A percentile compares a stretch with the other conserved stretches of the same genome.
Conservation (phyloP, 1,284 basidiomycete species). For the Athelia psychrophila region DNA sequence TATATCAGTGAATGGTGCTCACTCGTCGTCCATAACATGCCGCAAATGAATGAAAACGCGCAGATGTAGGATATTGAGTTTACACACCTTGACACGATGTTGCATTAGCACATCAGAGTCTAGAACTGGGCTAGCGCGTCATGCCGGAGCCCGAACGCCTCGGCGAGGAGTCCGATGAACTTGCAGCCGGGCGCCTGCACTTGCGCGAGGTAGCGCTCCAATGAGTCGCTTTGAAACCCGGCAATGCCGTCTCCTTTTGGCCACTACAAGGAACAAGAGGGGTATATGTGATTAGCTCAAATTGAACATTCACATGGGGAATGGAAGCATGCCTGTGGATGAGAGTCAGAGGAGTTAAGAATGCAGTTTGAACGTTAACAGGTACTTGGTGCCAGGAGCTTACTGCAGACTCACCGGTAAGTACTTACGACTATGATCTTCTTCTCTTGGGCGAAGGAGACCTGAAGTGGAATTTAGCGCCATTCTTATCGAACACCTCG, state of each 20-base stretch:
- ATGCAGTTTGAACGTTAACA: conserved; percentile 4
- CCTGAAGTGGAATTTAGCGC: conserved; percentile 47
- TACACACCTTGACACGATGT: conserved; percentile 51
- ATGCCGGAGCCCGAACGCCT: conserved; percentile 55
- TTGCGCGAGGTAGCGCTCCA: conserved; percentile 50
- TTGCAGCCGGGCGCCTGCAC: conserved; percentile 52
- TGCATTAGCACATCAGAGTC: conserved; percentile 50
- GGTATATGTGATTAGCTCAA: too few relatives aligned
- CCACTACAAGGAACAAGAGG: too few relatives aligned
- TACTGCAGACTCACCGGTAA: conserved; percentile 53
- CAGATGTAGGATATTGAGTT: neutral
- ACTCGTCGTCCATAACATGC: neutral
- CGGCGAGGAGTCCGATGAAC: conserved; percentile 53
- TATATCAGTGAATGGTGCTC: too few relatives aligned
- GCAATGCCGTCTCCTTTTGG: conserved; percentile 55
- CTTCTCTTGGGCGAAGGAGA: conserved; percentile 42
- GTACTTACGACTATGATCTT: conserved; percentile 61
- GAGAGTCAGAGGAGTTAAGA: too few relatives aligned
- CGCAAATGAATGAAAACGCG: neutral
- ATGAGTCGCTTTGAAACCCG: conserved; percentile 53
- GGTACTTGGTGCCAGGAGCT: conserved; percentile 3
- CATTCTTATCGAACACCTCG: conserved; percentile 39
- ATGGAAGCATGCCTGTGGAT: too few relatives aligned
- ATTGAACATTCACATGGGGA: too few relatives aligned
- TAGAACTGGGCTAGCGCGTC: conserved; percentile 56